Evolutionary conservation across 1,284 basidiomycete species (phyloP), one percentile per base, ranked within the genome.

Genomic region (Trichosporon asahii): DNA sequence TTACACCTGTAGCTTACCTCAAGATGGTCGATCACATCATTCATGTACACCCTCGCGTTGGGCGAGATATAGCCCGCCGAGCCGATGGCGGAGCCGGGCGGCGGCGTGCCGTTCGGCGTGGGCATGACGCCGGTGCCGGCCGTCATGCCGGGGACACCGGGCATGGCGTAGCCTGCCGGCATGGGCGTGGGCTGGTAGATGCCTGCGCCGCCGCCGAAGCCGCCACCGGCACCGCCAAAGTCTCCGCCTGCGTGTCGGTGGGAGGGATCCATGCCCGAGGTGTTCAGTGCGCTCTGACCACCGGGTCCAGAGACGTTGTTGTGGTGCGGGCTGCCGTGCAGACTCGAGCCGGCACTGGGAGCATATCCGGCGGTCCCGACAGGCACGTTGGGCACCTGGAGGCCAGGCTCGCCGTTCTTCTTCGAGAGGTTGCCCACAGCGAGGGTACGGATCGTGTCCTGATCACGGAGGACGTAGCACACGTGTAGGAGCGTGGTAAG

Each of bases 11-110:
- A 15, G 61, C 71, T 15, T 37, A 72, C 78, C 70, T 84, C 83
- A 35, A 84, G 71, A 73, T 84, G 83, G 76, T 84, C 82, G 61
- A 80, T 73, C 31, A 80, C 79, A 69, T 83, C 81, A 65, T 76
- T 77, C 40, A 83, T 79, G 70, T 83, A 83, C 37, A 83, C 78
- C 66, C 79, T 79, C 0, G 79, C 76, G 69, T 81, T 73, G 7
- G 78, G 79, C 8, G 74, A 71, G 72, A 83, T 81, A 73, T 77
- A 81, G 0, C 80, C 80, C n/a, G 29, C 18, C n/a, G 49, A 33
- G 35, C 37, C 33, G 23, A 37, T 23, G 25, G 49, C 31, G n/a
- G 65, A 49, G 12, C 33, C 65, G 29, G 65, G 65, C 31, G 65
- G 49, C 31, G 65, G 53, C 31, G 49, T n/a, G 12, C 57, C 57